A percentile compares a stretch with the other conserved stretches of the same genome.
Evolutionary conservation across 352 stramenopile genomes (phyloP).

Genomic region (Phytophthora ramorum): DNA sequence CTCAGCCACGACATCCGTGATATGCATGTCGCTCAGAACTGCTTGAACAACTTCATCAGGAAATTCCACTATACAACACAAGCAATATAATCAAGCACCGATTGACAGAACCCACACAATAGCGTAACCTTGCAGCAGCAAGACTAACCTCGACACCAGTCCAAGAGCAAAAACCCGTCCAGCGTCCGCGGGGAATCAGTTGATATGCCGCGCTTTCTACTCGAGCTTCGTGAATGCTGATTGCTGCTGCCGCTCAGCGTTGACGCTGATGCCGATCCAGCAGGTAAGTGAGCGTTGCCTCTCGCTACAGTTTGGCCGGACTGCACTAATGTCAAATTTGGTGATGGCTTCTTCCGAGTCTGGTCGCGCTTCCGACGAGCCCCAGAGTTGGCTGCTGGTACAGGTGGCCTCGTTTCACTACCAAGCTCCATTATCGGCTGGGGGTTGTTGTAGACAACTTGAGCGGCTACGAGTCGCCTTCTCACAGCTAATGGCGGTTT

Average conservation of each 20-base stretch:
- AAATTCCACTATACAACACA: constrained; percentile 65
- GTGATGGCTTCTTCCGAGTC: constrained; percentile 28
- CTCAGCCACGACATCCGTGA: constrained; percentile 68
- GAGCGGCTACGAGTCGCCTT: neutral
- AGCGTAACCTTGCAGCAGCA: neutral
- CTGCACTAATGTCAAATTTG: constrained; percentile 37
- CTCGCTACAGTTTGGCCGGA: constrained; percentile 38
- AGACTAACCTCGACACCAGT: constrained; percentile 67
- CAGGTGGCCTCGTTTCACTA: constrained; percentile 14
- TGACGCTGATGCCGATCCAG: neutral
- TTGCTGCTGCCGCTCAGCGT: constrained; percentile 19
- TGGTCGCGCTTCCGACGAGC: constrained; percentile 25
- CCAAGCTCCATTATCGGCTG: constrained; percentile 17
- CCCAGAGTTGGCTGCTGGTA: constrained; percentile 13
- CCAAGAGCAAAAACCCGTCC: constrained; percentile 81
- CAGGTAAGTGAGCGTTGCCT: constrained; percentile 15
- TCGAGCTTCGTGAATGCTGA: constrained; percentile 15
- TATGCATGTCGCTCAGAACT: constrained; percentile 65
- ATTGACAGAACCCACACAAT: neutral
- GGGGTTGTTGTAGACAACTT: neutral
- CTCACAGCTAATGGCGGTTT: constrained; percentile 12
- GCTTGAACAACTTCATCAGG: constrained; percentile 77
- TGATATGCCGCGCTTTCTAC: constrained; percentile 28
- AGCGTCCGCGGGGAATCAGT: constrained; percentile 54
- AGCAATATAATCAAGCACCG: neutral